Evolutionary conservation across 768 basidiomycete genomes (phyloP).

Genomic region (Clitopilus hobsonii): DNA sequence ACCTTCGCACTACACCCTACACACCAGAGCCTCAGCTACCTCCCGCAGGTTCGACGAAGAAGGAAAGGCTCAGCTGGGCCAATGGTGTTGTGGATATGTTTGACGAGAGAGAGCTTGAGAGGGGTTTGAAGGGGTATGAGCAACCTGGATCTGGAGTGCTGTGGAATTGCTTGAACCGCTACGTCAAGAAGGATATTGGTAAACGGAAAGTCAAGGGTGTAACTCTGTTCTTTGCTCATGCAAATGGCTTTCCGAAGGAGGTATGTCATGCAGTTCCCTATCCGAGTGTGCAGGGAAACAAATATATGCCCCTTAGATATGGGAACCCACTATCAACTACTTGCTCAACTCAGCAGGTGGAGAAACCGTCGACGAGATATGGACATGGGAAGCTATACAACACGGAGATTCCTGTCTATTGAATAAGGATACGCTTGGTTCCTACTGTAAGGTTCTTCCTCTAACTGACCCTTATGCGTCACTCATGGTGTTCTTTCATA

Average conservation of each 20-base stretch:
- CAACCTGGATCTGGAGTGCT: constrained; percentile 37
- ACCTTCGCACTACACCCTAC: constrained; percentile 40
- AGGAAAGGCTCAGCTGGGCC: constrained; percentile 24
- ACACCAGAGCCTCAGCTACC: constrained; percentile 32
- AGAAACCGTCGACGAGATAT: constrained; percentile 56
- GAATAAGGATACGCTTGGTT: constrained; percentile 53
- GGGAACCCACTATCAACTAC: constrained; percentile 62
- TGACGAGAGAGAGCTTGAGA: constrained; percentile 18
- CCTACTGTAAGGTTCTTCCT: constrained; percentile 43
- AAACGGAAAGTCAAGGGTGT: constrained; percentile 34
- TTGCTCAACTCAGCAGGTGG: constrained; percentile 43
- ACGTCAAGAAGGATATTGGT: constrained; percentile 36
- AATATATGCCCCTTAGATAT: constrained; percentile 45
- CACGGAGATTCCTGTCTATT: constrained; percentile 82
- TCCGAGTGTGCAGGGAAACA: neutral
- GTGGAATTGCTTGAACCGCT: constrained; percentile 75
- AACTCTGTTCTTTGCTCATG: constrained; percentile 77
- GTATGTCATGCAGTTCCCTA: constrained; percentile 42
- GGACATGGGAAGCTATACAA: constrained; percentile 79
- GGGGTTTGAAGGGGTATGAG: constrained; percentile 28
- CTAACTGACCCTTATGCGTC: neutral
- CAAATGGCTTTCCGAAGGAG: constrained; percentile 89
- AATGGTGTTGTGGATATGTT: constrained; percentile 19
- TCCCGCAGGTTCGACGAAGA: constrained; percentile 27
- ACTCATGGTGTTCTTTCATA: constrained; percentile 17